Evolutionary conservation across 352 stramenopile genomes (phyloP), one percentile per base, ranked within the genome.

Genomic region (Blastocystis sp.): DNA sequence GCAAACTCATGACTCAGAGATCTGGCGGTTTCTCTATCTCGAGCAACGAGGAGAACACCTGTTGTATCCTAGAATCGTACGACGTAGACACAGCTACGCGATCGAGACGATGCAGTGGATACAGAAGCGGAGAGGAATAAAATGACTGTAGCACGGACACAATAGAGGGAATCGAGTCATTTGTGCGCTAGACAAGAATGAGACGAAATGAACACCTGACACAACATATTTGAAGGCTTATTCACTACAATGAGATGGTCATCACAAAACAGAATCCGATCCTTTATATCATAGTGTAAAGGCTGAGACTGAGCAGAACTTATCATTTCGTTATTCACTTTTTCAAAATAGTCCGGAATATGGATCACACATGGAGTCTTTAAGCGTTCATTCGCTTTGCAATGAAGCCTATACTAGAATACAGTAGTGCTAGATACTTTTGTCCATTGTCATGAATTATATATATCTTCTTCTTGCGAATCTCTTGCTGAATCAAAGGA

Each of bases 1-100:
- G n/a, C 70, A 7, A 80, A 62, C 26, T 63, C 70, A 11, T 45
- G 45, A 45, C 70, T 26, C 15, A 80, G 23, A 7, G 37, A 15
- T 47, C 70, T 37, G 54, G 70, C 70, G 11, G 70, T 80, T 61
- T 80, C 70, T 41, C 70, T 20, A n/a, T 80, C 70, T 47, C 56
- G 5, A 18, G 70, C 70, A 15, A 80, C 29, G n/a, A 80, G 41
- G 3, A 80, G 45, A 8, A 80, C 47, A 7, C 70, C 70, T 8
- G 70, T 62, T 1, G 70, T 80, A 61, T 62, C 70, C 70, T 80
- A 37, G 20, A 15, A 43, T 64, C 13, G 64, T 26, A n/a, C 6
- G 8, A 63, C 8, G 43, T 7, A 62, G 15, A 8, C 18, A 63
- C 6, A n/a, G 0, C 5, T 45, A 80, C 70, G 4, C 45, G 41